A percentile compares a stretch with the other conserved stretches of the same genome.
Conservation (phyloP, 345 rosid genomes). For the Citrus maxima region DNA sequence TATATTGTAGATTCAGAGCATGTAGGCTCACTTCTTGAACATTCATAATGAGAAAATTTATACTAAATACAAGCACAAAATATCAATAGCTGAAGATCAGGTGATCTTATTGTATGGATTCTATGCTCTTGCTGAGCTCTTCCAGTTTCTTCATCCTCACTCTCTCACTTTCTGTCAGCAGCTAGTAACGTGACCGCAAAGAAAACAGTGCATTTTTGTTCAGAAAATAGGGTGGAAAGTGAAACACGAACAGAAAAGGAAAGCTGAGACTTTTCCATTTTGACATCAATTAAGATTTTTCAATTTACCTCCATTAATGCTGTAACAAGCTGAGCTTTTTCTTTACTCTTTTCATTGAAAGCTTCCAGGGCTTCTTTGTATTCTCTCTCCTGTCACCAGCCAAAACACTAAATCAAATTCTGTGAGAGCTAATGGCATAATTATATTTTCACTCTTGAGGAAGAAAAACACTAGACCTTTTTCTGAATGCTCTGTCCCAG, state of each 20-base stretch:
- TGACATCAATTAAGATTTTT: not conserved
- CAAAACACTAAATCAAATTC: not conserved
- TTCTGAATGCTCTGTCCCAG: constrained; percentile 75
- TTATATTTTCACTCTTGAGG: too few relatives aligned
- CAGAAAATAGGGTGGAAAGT: not conserved
- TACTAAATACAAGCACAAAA: not conserved
- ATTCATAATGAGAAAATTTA: not conserved
- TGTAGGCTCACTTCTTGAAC: not conserved
- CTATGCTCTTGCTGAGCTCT: constrained; percentile 64
- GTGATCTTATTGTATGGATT: constrained; percentile 30
- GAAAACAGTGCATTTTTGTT: not conserved
- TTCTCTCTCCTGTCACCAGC: constrained; percentile 63
- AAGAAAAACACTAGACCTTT: constrained; percentile 39
- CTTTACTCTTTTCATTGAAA: constrained; percentile 78
- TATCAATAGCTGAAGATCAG: not conserved
- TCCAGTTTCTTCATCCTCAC: constrained; percentile 69
- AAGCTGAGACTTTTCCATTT: not conserved
- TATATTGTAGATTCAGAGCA: not conserved
- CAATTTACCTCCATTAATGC: constrained; percentile 46
- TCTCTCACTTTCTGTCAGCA: constrained; percentile 66
- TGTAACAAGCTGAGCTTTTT: constrained; percentile 47
- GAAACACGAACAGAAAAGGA: too few relatives aligned
- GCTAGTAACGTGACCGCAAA: constrained; percentile 27
- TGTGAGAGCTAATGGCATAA: not conserved
- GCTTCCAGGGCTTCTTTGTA: constrained; percentile 61